Evolutionary conservation across 139 green algal genomes (phyloP).

Genomic region (Astrephomene gubernaculifera): DNA sequence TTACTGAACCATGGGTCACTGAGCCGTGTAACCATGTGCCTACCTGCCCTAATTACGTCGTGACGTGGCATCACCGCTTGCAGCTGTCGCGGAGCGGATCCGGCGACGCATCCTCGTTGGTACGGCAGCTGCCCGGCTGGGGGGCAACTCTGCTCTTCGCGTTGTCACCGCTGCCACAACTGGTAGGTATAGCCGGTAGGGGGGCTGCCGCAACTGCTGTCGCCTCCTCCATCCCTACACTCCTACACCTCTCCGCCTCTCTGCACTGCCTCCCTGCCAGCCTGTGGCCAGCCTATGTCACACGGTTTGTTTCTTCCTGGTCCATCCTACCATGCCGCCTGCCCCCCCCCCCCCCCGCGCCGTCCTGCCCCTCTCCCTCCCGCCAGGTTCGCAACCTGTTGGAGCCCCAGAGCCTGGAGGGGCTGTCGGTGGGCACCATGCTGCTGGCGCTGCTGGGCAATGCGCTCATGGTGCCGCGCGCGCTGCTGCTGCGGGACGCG

Average conservation of each 20-base stretch:
- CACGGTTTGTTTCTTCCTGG: too few species aligned
- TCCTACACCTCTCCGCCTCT: too few species aligned
- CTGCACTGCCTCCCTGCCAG: too few species aligned
- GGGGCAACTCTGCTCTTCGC: slow-evolving; percentile 71
- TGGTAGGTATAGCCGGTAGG: too few species aligned
- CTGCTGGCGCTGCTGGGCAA: slow-evolving; percentile 89
- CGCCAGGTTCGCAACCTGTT: slow-evolving; percentile 78
- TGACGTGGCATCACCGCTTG: too few species aligned
- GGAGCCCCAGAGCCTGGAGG: slow-evolving; percentile 72
- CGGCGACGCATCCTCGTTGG: slow-evolving; percentile 8
- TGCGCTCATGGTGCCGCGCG: slow-evolving; percentile 89
- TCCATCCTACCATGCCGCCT: background rate
- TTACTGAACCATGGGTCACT: too few species aligned
- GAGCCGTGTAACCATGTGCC: background rate
- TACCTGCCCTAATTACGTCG: background rate
- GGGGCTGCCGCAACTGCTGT: too few species aligned
- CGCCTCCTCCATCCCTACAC: too few species aligned
- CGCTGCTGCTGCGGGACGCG: slow-evolving; percentile 82
- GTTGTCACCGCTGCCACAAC: slow-evolving; percentile 67
- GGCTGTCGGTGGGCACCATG: slow-evolving; percentile 78
- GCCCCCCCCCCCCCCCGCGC: background rate
- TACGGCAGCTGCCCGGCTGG: slow-evolving; percentile 62
- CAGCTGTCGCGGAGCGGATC: slow-evolving; percentile 13
- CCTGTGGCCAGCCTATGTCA: too few species aligned
- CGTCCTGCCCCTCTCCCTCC: background rate